Conservation (phyloP, 345 rosid genomes). For the Adansonia digitata region DNA sequence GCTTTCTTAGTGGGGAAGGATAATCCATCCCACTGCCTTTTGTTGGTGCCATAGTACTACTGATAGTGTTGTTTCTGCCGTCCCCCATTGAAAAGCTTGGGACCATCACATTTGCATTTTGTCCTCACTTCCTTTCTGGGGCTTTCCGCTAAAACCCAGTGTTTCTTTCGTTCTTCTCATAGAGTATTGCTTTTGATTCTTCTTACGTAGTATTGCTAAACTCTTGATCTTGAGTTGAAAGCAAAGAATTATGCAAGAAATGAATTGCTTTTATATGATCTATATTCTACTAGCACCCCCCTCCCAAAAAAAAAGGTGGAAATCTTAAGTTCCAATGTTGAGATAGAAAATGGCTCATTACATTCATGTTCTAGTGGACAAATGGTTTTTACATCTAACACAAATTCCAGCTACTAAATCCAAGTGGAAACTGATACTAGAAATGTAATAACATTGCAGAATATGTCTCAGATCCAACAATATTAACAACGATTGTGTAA, state of each 20-base stretch:
- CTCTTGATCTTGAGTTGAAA: neutral
- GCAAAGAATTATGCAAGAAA: neutral
- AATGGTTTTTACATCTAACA: neutral
- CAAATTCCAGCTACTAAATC: neutral
- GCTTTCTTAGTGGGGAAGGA: neutral
- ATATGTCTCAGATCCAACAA: too few relatives aligned
- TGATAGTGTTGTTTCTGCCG: neutral
- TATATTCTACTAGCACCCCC: neutral
- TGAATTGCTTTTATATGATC: neutral
- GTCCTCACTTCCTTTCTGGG: neutral
- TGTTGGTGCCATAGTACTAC: neutral
- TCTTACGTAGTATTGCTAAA: neutral
- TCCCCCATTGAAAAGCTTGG: neutral
- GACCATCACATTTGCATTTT: neutral
- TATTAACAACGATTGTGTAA: too few relatives aligned
- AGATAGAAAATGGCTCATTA: neutral
- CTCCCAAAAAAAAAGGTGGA: neutral
- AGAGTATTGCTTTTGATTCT: neutral
- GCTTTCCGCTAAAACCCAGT: neutral
- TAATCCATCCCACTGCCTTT: neutral
- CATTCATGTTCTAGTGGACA: neutral
- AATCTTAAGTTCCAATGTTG: neutral
- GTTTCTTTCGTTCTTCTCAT: neutral
- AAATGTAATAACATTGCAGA: neutral
- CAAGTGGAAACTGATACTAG: neutral